Base-by-base conservation (phyloP, 108 stramenopile genomes). In the Discostella stelligeroides region DNA sequence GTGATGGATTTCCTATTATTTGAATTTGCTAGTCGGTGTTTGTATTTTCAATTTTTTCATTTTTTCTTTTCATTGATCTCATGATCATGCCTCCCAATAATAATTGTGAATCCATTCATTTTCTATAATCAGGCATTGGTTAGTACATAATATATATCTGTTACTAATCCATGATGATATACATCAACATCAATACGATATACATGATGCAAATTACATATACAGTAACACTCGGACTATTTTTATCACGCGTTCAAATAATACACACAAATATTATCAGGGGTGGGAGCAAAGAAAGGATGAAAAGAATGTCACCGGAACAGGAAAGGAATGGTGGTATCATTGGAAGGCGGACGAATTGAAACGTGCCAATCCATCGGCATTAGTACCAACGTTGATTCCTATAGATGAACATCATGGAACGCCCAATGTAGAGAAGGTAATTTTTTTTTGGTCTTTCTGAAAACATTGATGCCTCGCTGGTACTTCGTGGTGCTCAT, bases 301-400 rank as follows among this genome's bases (percentile, higher is more conserved):
- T 63, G 75, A 87, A 15, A 76, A 87, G 0, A 86, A 87, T 61
- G 85, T 89, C 0, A 88, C 90, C 8, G 85, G 85, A 9, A 81
- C 83, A 0, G 87, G 90, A n/a, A 75, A 89, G 14, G 93, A 95
- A 48, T 95, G 90, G 90, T 92, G 85, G 82, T 95, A 95, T 73
- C 93, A 95, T 63, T 92, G 88, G 88, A 95, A 95, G 65, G 81
- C 82, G 43, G 86, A 85, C 15, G 90, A 90, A 75, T 65, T 95
- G 28, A 76, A 68, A 29, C 75, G 86, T 13, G 60, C 73, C 27
- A 90, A 90, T 72, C 88, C 89, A 25, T 76, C 82, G 24, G 93
- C 80, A 3, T 61, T 95, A 29, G 90, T 95, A 0, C 92, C 92
- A 25, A 95, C 93, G 9, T 63, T 95, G 46, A 86, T 89, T 39